Base-by-base conservation (phyloP, 1,284 basidiomycete genomes). In the Agroathelia rolfsii region DNA sequence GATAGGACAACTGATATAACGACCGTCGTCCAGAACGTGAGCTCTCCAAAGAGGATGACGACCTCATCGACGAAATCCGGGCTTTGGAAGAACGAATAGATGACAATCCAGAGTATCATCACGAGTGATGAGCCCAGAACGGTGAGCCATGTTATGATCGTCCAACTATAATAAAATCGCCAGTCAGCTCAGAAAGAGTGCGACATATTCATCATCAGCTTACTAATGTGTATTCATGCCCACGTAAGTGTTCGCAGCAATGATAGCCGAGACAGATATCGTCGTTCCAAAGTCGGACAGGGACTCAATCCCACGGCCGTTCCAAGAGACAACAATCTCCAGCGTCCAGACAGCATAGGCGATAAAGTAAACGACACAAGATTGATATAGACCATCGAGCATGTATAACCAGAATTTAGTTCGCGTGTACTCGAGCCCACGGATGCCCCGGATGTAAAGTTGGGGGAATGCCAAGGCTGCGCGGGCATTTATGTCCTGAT, bases 351-450 rank as follows among this genome's bases (percentile, higher is more conserved):
- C 75, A 32, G 84, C 58, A 53, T 76, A 93, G 0, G 93, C 88
- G 45, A 97, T 70, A 62, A 87, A 95, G 64, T 85, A 97, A 27
- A 92, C 78, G 40, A 96, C 73, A 0, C 65, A 76, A 0, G 90
- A 93, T 53, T 96, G 93, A 57, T 93, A 96, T 24, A 95, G 60
- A 26, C 90, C 94, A 53, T 97, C 94, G 11, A 78, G 52, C 85
- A 97, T 94, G 59, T 93, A 95, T 33, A 81, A 53, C 87, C 90
- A 97, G 64, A 97, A 97, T 55, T 89, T 89, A 37, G 64, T 46
- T 9, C 88, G 75, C 13, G 92, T 96, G 59, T 96, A 98, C 49
- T 95, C 92, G 12, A 93, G 65, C 20, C 93, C 90, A 16, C 79
- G 71, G 45, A 96, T 94, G 23, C 94, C 93, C 28, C 92, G 80